These are phyloP conservation scores for Baorangia bicolor DNA, from an alignment of 768 basidiomycete species.

Conservation along the genomic window DNA sequence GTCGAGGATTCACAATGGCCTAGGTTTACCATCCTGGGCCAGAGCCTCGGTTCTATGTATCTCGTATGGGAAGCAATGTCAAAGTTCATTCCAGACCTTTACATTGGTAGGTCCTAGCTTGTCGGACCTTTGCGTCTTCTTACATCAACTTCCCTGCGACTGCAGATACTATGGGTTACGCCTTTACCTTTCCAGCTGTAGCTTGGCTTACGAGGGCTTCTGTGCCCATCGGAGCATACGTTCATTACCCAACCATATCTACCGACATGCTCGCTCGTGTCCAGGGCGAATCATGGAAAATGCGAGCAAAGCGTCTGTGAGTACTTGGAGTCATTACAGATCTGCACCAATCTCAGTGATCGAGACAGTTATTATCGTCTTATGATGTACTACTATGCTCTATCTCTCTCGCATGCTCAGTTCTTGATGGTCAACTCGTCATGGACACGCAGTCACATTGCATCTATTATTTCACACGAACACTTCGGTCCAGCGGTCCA, in stretches of 20 bases:
- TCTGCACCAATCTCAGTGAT: not conserved
- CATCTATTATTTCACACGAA: conserved; percentile 60
- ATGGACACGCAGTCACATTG: conserved; percentile 88
- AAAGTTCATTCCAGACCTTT: conserved; percentile 81
- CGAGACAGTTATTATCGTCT: conserved; percentile 77
- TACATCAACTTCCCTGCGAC: conserved; percentile 4
- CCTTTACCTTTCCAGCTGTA: conserved; percentile 86
- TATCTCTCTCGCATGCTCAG: conserved; percentile 66
- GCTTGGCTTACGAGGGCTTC: conserved; percentile 48
- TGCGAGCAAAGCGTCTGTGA: conserved; percentile 26
- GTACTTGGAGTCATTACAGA: conserved; percentile 6
- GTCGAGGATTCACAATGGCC: conserved; percentile 85
- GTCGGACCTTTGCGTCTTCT: not conserved
- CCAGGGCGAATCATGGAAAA: conserved; percentile 27
- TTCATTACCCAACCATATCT: conserved; percentile 96
- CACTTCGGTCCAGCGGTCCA: conserved; percentile 49
- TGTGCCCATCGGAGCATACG: conserved; percentile 83
- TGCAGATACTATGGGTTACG: conserved; percentile 96
- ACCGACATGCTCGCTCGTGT: conserved; percentile 91
- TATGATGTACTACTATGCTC: conserved; percentile 81
- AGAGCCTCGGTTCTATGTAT: conserved; percentile 84
- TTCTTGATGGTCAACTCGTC: conserved; percentile 94
- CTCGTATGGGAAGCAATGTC: conserved; percentile 83
- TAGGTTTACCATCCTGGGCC: conserved; percentile 88
- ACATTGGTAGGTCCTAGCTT: conserved; percentile 61